Evolutionary conservation across 768 basidiomycete species (phyloP).

Genomic region (Pulveroboletus sp.): DNA sequence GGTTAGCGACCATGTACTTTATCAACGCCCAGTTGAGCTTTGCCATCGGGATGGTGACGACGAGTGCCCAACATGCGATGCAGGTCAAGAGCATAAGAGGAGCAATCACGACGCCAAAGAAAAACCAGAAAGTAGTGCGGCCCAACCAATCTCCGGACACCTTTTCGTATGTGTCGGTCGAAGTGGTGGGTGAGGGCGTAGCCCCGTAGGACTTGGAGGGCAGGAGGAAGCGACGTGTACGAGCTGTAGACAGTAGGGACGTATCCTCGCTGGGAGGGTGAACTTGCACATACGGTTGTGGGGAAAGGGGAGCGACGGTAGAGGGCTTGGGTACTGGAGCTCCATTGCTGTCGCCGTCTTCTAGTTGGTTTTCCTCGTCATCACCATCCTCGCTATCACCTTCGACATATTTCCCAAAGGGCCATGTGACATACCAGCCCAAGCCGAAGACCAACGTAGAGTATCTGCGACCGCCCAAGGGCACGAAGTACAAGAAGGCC

Average conservation of each 20-base stretch:
- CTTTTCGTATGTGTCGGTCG: constrained; percentile 17
- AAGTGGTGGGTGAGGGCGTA: constrained; percentile 31
- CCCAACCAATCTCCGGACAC: constrained; percentile 53
- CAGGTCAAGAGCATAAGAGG: constrained; percentile 88
- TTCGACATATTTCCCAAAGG: constrained; percentile 98
- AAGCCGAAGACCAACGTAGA: constrained; percentile 84
- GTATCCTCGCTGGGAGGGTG: constrained; percentile 42
- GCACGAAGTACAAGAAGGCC: constrained; percentile 62
- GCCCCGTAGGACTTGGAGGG: constrained; percentile 71
- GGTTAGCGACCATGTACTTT: constrained; percentile 71
- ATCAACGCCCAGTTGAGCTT: constrained; percentile 95
- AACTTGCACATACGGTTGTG: constrained; percentile 13
- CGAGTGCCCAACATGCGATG: constrained; percentile 88
- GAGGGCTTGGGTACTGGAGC: constrained; percentile 39
- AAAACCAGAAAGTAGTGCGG: constrained; percentile 75
- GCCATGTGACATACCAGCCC: constrained; percentile 97
- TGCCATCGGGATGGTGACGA: constrained; percentile 97
- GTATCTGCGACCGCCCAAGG: constrained; percentile 80
- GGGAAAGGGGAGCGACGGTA: constrained; percentile 40
- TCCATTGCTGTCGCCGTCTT: constrained; percentile 17
- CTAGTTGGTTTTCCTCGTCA: constrained; percentile 36
- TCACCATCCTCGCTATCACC: constrained; percentile 51
- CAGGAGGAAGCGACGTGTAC: constrained; percentile 30
- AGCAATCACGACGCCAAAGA: constrained; percentile 72
- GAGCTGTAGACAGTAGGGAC: constrained; percentile 35